phyloP scores from a whole-genome alignment of 768 basidiomycete genomes.

The Plicaturopsis crispa region DNA sequence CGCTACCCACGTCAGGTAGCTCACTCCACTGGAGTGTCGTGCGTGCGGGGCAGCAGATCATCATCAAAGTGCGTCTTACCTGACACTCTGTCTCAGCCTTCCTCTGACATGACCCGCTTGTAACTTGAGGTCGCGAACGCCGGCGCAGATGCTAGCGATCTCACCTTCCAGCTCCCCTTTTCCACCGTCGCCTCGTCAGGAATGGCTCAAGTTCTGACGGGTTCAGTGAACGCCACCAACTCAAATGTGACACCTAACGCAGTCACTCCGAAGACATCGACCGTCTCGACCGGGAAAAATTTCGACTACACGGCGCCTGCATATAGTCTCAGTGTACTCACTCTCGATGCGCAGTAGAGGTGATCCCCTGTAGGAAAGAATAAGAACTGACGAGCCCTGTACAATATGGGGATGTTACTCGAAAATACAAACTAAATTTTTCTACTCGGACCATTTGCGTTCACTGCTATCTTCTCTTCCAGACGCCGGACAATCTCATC shows the following conservation, averaged over 20 bases:
- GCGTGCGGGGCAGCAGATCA: constrained; percentile 29
- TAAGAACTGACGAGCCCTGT: constrained; percentile 4
- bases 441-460: background rate
- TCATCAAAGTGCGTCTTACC: constrained; percentile 45
- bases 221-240: constrained; percentile 44
- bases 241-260: constrained; percentile 40
- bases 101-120: background rate
- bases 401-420: too few species aligned
- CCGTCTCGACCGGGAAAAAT: constrained; percentile 37
- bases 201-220: constrained; percentile 41
- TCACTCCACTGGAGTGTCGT: constrained; percentile 60
- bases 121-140: constrained; percentile 47
- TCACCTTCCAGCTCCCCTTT: constrained; percentile 54
- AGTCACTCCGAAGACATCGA: constrained; percentile 37
- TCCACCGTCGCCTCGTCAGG: constrained; percentile 33
- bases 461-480: constrained; percentile 12
- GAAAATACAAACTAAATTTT: too few species aligned
- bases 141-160: constrained; percentile 24
- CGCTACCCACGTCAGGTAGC: constrained; percentile 37
- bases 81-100: background rate
- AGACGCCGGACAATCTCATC: constrained; percentile 29
- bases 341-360: constrained; percentile 11
- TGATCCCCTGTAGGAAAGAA: too few species aligned
- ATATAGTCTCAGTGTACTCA: constrained; percentile 32
- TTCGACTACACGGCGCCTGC: constrained; percentile 50